Base-by-base conservation (phyloP, 2,329 filamentous ascomycete species). In the Dothideomycetes sp. region DNA sequence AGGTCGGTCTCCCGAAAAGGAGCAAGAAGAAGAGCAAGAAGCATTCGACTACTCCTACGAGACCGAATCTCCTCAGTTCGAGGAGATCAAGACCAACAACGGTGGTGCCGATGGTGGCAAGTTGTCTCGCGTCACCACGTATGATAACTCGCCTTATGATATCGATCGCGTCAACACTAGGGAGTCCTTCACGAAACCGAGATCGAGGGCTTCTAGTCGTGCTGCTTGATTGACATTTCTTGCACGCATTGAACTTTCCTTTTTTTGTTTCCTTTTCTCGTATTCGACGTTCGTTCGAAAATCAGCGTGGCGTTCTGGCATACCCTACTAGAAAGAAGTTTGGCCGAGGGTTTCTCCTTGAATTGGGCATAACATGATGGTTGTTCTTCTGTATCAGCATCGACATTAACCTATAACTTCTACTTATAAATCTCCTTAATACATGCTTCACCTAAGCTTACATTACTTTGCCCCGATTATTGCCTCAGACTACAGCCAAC, bases 141-240 rank as follows among this genome's bases (percentile, higher is more conserved):
- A 67, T 32, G 59, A 64, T n/a, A 44, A 40, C 25, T 69, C 63
- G 46, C 68, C 68, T 4, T 71, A 64, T 47, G 65, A 68, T 40
- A 62, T 71, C 28, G 67, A 71, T 46, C 61, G 65, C 1, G 61
- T 69, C 11, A 59, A 70, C 45, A 71, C 68, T 19, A 52, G 61
- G 42, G 65, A 70, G 40, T 66, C 61, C 44, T 70, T 70, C 47
- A 18, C 41, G n/a, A 31, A 49, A 16, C 24, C 23, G n/a, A 17
- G 40, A 5, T 42, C 40, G n/a, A 28, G 40, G 6, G 40, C 40
- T 15, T 42, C 40, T 11, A 36, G 32, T 12, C 38, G 38, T 23
- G 38, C 27, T 10, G 38, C 30, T 22, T 41, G 13, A 30, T 5
- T 10, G 27, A 9, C 24, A 23, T 29, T 4, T 3, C 15, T 2